Percentiles rank a stretch among this genome's conserved stretches.
These are phyloP conservation scores for Daldinia concentrica DNA, from an alignment of 495 filamentous ascomycete species.

Conservation along the genomic window DNA sequence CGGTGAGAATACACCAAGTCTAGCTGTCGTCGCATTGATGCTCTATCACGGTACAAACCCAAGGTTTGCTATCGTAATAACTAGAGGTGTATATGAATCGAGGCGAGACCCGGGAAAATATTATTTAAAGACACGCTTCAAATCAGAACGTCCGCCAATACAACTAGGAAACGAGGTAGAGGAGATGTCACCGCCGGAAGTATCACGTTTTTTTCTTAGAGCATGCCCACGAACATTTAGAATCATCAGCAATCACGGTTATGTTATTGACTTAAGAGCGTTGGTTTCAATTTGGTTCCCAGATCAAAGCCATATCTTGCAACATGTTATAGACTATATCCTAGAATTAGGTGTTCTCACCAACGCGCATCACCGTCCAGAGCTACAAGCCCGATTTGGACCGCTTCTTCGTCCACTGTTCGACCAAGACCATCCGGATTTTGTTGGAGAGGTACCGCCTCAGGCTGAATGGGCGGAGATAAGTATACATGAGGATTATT, in stretches of 20 bases:
- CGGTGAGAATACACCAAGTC: neutral
- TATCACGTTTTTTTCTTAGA: too few species aligned
- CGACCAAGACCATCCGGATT: neutral
- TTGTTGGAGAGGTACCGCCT: too few species aligned
- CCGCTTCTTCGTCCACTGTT: neutral
- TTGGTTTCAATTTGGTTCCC: slow-evolving; percentile 30
- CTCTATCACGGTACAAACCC: neutral
- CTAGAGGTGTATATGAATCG: neutral
- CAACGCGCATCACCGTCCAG: neutral
- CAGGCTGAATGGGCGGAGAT: too few species aligned
- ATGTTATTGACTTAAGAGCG: slow-evolving; percentile 8
- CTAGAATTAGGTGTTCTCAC: slow-evolving; percentile 15
- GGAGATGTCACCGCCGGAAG: too few species aligned
- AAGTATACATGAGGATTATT: too few species aligned
- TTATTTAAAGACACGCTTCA: neutral
- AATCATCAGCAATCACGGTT: neutral
- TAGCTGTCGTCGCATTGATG: neutral
- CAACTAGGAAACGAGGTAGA: neutral
- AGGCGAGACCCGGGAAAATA: neutral
- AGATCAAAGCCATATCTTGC: slow-evolving; percentile 10
- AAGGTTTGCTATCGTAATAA: neutral
- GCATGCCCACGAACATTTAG: neutral
- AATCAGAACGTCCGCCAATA: neutral
- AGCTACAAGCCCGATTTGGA: neutral
- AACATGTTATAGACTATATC: slow-evolving; percentile 34